These are phyloP conservation scores for Tylopilus sp. DNA, from an alignment of 1,284 basidiomycete genomes.

Conservation along the genomic window DNA sequence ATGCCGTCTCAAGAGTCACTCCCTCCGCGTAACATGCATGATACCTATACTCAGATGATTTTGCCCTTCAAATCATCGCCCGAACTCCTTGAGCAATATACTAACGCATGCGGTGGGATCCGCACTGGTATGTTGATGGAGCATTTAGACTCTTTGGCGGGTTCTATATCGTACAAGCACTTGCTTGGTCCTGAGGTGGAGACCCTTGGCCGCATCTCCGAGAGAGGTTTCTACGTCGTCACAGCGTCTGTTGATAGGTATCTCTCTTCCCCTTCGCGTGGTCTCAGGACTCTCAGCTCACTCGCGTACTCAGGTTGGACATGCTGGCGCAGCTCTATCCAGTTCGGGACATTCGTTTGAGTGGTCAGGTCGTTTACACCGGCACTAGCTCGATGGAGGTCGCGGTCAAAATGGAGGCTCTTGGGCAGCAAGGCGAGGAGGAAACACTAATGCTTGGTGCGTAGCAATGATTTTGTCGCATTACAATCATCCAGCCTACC, in stretches of 20 bases:
- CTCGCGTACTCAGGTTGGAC: slow-evolving; percentile 1
- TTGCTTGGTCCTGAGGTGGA: slow-evolving; percentile 73
- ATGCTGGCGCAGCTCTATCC: slow-evolving; percentile 70
- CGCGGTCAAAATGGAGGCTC: slow-evolving; percentile 84
- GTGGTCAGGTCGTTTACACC: slow-evolving; percentile 85
- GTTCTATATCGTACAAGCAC: slow-evolving; percentile 86
- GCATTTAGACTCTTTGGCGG: slow-evolving; percentile 85
- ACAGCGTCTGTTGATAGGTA: slow-evolving; percentile 86
- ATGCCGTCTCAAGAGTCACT: slow-evolving; percentile 39
- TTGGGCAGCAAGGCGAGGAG: slow-evolving; percentile 58
- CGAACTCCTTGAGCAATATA: slow-evolving; percentile 72
- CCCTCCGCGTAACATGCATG: slow-evolving; percentile 68
- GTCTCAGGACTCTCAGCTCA: no score
- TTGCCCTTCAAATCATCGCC: slow-evolving; percentile 72
- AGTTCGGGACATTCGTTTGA: slow-evolving; percentile 74
- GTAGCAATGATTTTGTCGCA: no score
- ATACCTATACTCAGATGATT: slow-evolving; percentile 74
- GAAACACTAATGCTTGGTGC: slow-evolving; percentile 76
- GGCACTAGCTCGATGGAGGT: slow-evolving; percentile 86
- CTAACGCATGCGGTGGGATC: slow-evolving; percentile 76
- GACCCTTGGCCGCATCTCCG: slow-evolving; percentile 61
- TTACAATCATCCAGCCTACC: slow-evolving; percentile 21
- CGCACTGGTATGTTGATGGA: slow-evolving; percentile 80
- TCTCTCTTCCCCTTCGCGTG: background rate
- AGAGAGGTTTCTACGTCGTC: slow-evolving; percentile 83